Evolutionary conservation across 345 rosid genomes (phyloP).

Genomic region (Toxicodendron radicans): DNA sequence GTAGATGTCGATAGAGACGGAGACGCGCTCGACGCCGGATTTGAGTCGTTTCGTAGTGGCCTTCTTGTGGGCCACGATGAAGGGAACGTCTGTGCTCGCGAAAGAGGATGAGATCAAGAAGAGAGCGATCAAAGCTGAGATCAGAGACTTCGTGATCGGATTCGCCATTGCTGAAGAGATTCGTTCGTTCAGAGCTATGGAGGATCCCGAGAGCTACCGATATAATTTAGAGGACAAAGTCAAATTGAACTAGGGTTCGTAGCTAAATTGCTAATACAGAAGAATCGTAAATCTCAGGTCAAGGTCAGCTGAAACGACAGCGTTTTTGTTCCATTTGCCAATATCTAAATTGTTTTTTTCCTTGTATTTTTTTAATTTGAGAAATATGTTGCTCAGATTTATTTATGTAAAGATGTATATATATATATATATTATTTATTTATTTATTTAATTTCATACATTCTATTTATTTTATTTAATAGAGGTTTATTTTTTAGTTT

Average conservation of each 20-base stretch:
- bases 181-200: neutral
- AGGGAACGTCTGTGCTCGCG: slow-evolving; percentile 73
- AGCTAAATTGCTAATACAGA: neutral
- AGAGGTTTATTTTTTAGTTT: too few species aligned
- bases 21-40: slow-evolving; percentile 86
- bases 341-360: neutral
- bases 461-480: too few species aligned
- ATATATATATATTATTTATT: too few species aligned
- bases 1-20: slow-evolving; percentile 80
- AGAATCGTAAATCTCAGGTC: neutral
- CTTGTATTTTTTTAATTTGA: neutral
- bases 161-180: slow-evolving; percentile 32
- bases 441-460: too few species aligned
- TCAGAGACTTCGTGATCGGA: slow-evolving; percentile 27
- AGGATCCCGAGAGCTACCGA: neutral
- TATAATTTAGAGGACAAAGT: neutral
- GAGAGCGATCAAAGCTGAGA: slow-evolving; percentile 40
- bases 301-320: neutral
- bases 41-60: slow-evolving; percentile 75
- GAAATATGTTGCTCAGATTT: neutral
- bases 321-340: neutral
- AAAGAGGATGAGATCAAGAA: slow-evolving; percentile 49
- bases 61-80: slow-evolving; percentile 92
- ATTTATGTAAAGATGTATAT: too few species aligned
- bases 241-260: slow-evolving; percentile 6